Conservation (phyloP, 805 yeast genomes). For the Candida xiaguanensis region DNA sequence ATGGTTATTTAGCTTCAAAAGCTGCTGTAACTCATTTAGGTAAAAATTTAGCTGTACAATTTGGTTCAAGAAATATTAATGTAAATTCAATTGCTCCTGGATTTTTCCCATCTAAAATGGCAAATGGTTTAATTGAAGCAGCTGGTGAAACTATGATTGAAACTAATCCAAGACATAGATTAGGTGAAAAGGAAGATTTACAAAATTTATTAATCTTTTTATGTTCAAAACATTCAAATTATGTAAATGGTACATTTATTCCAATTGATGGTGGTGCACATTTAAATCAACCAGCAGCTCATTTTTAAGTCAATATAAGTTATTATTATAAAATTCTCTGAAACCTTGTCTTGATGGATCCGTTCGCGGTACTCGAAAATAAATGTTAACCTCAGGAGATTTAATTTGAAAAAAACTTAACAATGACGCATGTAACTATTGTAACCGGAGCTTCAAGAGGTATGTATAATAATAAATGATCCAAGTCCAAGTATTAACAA, state of each 20-base stretch:
- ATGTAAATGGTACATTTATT: constrained; percentile 62
- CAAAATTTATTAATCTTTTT: constrained; percentile 54
- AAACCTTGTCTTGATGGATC: too few species aligned
- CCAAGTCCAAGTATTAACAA: too few species aligned
- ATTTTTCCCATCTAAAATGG: constrained; percentile 73
- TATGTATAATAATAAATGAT: too few species aligned
- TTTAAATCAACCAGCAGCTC: constrained; percentile 20
- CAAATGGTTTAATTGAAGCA: constrained; percentile 55
- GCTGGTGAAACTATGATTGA: constrained; percentile 46
- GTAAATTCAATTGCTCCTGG: constrained; percentile 76
- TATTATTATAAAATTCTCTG: too few species aligned
- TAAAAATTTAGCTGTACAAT: constrained; percentile 57
- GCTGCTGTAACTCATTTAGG: constrained; percentile 73
- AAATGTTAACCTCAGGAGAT: too few species aligned
- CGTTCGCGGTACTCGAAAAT: too few species aligned
- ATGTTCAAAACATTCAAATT: constrained; percentile 50
- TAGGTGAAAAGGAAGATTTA: constrained; percentile 61
- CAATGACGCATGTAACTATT: constrained; percentile 28
- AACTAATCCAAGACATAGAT: constrained; percentile 57
- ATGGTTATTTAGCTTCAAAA: constrained; percentile 71
- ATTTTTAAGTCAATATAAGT: constrained; percentile 7
- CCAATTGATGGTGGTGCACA: constrained; percentile 72
- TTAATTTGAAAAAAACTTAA: too few species aligned
- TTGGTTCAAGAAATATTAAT: constrained; percentile 64
- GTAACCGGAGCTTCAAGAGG: constrained; percentile 66